These are phyloP conservation scores for Pulicaria dysenterica DNA, from an alignment of 129 eudicot species.

Conservation along the genomic window DNA sequence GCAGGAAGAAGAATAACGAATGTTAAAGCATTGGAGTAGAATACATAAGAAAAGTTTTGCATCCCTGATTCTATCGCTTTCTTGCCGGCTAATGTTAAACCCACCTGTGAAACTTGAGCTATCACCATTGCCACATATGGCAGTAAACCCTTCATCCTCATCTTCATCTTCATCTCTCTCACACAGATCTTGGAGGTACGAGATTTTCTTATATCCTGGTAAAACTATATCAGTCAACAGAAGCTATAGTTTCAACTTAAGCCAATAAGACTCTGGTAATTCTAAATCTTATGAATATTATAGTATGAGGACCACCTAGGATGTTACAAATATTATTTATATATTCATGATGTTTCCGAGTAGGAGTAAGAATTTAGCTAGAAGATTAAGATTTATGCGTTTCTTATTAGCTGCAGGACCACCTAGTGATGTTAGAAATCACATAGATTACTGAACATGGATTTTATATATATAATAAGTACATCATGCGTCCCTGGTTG, in stretches of 20 bases:
- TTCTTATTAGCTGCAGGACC: slow-evolving; percentile 10
- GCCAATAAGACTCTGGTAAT: slow-evolving; percentile 4
- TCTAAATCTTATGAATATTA: not conserved
- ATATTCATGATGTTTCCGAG: not conserved
- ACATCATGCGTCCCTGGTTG: not conserved
- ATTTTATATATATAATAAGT: not conserved
- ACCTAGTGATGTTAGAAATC: slow-evolving; percentile 13
- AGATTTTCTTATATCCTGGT: slow-evolving; percentile 21
- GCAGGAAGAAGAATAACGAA: slow-evolving; percentile 51
- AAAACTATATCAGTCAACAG: slow-evolving; percentile 6
- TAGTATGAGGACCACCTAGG: slow-evolving; percentile 15
- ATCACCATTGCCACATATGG: slow-evolving; percentile 56
- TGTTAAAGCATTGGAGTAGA: slow-evolving; percentile 42
- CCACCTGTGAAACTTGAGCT: slow-evolving; percentile 56
- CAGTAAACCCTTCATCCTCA: slow-evolving; percentile 42
- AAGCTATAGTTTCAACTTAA: not conserved
- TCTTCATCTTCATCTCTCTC: slow-evolving; percentile 7
- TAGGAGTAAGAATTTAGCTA: not conserved
- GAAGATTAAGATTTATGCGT: not conserved
- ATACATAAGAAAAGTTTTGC: slow-evolving; percentile 36
- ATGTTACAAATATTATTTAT: slow-evolving; percentile 4
- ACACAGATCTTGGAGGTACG: slow-evolving; percentile 15
- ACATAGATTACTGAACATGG: not conserved
- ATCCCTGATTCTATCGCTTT: slow-evolving; percentile 55
- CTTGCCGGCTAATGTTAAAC: slow-evolving; percentile 44